Conservation (phyloP, 2,329 filamentous ascomycete species). For the Paraphaeosphaeria sporulosa region DNA sequence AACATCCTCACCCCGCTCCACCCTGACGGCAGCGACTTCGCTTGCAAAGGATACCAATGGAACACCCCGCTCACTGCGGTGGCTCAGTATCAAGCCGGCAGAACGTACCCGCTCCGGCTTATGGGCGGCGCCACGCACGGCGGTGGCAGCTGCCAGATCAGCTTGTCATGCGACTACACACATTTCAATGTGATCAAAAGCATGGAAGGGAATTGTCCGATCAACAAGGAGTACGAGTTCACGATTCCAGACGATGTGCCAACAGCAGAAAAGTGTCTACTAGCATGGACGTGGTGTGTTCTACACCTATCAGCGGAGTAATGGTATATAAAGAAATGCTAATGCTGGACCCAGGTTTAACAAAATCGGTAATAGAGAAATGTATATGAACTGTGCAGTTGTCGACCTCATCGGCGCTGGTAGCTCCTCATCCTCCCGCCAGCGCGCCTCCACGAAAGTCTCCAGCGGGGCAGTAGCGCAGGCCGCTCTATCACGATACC, state of each 20-base stretch:
- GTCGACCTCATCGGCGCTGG: slow-evolving; percentile 68
- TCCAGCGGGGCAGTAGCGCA: slow-evolving; percentile 24
- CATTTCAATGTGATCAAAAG: slow-evolving; percentile 74
- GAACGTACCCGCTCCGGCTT: slow-evolving; percentile 69
- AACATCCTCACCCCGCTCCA: slow-evolving; percentile 73
- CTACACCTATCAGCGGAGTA: neutral
- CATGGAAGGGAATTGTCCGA: slow-evolving; percentile 65
- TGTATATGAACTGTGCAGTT: slow-evolving; percentile 86
- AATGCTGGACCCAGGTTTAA: slow-evolving; percentile 61
- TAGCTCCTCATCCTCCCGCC: slow-evolving; percentile 59
- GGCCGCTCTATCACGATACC: slow-evolving; percentile 43
- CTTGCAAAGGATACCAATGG: slow-evolving; percentile 74
- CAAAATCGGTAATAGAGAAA: slow-evolving; percentile 77
- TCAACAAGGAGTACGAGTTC: slow-evolving; percentile 67
- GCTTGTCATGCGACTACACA: slow-evolving; percentile 76
- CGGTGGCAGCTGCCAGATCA: slow-evolving; percentile 79
- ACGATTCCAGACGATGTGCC: slow-evolving; percentile 70
- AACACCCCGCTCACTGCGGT: slow-evolving; percentile 61
- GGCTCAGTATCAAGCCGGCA: slow-evolving; percentile 69
- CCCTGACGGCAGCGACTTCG: slow-evolving; percentile 69
- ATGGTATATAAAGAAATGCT: slow-evolving; percentile 22
- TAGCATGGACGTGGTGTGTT: slow-evolving; percentile 69
- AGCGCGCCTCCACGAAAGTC: neutral
- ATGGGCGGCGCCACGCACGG: slow-evolving; percentile 67
- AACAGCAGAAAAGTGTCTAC: slow-evolving; percentile 63